phyloP scores from a whole-genome alignment of 2,329 filamentous ascomycete genomes.

The Penicillium freii region DNA sequence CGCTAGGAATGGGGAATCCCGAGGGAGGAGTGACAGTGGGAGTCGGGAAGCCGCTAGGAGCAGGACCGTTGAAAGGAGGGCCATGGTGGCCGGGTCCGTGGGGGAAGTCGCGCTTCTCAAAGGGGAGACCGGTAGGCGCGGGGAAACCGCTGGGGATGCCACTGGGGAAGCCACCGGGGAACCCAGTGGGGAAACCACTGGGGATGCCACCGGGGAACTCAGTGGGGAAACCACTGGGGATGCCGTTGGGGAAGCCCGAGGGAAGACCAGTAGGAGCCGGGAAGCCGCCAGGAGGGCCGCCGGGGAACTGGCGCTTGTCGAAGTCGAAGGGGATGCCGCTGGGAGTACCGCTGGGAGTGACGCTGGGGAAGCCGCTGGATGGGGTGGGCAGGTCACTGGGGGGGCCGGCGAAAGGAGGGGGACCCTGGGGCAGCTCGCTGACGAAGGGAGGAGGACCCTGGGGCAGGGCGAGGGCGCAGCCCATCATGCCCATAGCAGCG shows the following conservation, averaged over 20 bases:
- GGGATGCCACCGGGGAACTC: neutral
- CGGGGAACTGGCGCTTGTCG: constrained; percentile 8
- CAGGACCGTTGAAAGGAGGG: neutral
- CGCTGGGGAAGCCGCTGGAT: neutral
- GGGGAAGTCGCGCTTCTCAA: constrained; percentile 3
- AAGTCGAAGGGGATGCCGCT: neutral
- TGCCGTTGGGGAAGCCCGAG: neutral
- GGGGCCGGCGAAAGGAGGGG: neutral
- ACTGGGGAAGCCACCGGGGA: neutral
- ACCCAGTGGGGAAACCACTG: neutral
- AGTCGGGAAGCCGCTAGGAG: neutral
- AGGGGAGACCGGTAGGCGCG: neutral
- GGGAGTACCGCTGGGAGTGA: neutral
- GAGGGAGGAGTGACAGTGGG: neutral
- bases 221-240: constrained; percentile 1
- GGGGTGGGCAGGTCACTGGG: constrained; percentile 2
- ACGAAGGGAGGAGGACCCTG: constrained; percentile 6
- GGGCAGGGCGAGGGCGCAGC: constrained; percentile 24
- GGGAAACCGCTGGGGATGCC: constrained; percentile 3
- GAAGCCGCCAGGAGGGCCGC: constrained; percentile 2
- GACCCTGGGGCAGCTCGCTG: neutral
- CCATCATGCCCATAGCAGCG: constrained; percentile 22
- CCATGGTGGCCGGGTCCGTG: neutral
- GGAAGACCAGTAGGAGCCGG: neutral
- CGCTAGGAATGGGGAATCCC: neutral